Evolutionary conservation across 2,329 filamentous ascomycete genomes (phyloP).

Genomic region (Scedosporium boydii): DNA sequence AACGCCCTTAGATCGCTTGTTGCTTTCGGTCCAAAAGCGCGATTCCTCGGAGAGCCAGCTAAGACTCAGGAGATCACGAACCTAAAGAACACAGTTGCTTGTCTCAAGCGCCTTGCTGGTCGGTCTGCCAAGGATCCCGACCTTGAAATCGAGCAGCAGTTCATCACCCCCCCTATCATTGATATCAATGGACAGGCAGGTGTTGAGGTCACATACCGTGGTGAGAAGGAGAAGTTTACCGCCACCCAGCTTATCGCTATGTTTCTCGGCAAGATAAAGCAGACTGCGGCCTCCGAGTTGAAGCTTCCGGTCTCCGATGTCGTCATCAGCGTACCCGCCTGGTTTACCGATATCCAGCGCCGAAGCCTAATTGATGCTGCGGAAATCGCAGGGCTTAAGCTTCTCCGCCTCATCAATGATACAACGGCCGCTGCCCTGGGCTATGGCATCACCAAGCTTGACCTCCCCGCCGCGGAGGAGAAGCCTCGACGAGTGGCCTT

Average conservation of each 20-base stretch:
- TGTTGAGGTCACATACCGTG: slow-evolving; percentile 84
- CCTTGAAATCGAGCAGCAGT: slow-evolving; percentile 86
- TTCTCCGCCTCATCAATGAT: slow-evolving; percentile 93
- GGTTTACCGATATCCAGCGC: slow-evolving; percentile 95
- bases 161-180: slow-evolving; percentile 73
- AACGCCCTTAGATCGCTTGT: slow-evolving; percentile 65
- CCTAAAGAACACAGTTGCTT: slow-evolving; percentile 95
- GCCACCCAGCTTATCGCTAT: slow-evolving; percentile 88
- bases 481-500: slow-evolving; percentile 85
- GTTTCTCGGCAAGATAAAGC: slow-evolving; percentile 91
- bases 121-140: slow-evolving; percentile 83
- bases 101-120: slow-evolving; percentile 85
- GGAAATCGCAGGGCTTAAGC: slow-evolving; percentile 87
- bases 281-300: slow-evolving; percentile 77
- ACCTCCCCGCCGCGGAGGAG: slow-evolving; percentile 81
- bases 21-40: slow-evolving; percentile 86
- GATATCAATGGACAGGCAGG: slow-evolving; percentile 92
- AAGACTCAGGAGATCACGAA: slow-evolving; percentile 99
- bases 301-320: slow-evolving; percentile 87
- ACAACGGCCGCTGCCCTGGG: slow-evolving; percentile 92
- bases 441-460: slow-evolving; percentile 95
- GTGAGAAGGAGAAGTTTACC: slow-evolving; percentile 93
- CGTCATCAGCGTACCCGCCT: slow-evolving; percentile 87
- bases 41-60: slow-evolving; percentile 88
- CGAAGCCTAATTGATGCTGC: slow-evolving; percentile 81